phyloP scores from a whole-genome alignment of 352 stramenopile genomes.

The Pythium phragmitis region DNA sequence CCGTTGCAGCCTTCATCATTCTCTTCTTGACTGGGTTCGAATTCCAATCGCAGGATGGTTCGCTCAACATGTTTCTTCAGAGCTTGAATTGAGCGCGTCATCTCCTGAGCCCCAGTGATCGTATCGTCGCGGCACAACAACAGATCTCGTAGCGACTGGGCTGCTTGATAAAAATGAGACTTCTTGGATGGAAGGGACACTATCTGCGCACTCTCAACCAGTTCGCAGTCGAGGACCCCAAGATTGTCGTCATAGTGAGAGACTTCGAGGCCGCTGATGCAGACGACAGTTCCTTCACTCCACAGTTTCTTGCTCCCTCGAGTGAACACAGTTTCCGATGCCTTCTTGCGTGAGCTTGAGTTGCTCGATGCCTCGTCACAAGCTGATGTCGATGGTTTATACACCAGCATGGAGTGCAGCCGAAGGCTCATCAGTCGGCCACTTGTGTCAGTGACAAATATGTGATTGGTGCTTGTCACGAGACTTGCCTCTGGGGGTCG shows the following conservation, averaged over 20 bases:
- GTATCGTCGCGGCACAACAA: neutral
- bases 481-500: neutral
- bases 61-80: constrained; percentile 55
- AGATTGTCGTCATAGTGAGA: constrained; percentile 67
- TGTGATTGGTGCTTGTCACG: constrained; percentile 32
- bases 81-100: constrained; percentile 25
- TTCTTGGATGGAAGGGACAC: constrained; percentile 59
- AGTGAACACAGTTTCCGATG: constrained; percentile 39
- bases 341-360: constrained; percentile 22
- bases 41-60: constrained; percentile 41
- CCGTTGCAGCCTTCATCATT: constrained; percentile 1
- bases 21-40: constrained; percentile 38
- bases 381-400: neutral
- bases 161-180: constrained; percentile 45
- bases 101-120: constrained; percentile 9
- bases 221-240: constrained; percentile 48
- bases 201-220: constrained; percentile 56
- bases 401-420: constrained; percentile 23
- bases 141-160: constrained; percentile 15
- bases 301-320: constrained; percentile 49
- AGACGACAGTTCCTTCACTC: constrained; percentile 54
- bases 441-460: constrained; percentile 60
- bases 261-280: constrained; percentile 53
- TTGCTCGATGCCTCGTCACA: neutral
- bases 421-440: constrained; percentile 57